These are phyloP conservation scores for Metarhizium robertsii DNA, from an alignment of 2,329 filamentous ascomycete species.

Conservation along the genomic window DNA sequence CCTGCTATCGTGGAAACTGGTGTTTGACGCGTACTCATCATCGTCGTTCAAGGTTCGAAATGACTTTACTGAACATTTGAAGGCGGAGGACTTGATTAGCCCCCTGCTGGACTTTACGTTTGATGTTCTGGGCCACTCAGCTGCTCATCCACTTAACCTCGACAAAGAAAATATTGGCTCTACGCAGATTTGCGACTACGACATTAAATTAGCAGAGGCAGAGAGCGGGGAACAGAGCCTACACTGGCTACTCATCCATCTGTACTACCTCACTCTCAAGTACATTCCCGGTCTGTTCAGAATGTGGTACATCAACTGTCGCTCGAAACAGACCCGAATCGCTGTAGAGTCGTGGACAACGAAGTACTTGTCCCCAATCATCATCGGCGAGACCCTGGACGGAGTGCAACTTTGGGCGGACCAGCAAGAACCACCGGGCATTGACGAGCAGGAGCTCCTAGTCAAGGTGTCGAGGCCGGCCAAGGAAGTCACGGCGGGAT, in stretches of 20 bases:
- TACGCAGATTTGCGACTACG: slow-evolving; percentile 46
- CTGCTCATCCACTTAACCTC: slow-evolving; percentile 64
- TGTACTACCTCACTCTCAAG: slow-evolving; percentile 76
- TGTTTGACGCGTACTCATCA: slow-evolving; percentile 76
- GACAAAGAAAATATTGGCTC: slow-evolving; percentile 54
- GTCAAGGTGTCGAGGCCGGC: slow-evolving; percentile 65
- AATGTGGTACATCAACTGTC: slow-evolving; percentile 74
- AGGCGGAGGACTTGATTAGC: slow-evolving; percentile 57
- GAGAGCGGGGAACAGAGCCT: slow-evolving; percentile 62
- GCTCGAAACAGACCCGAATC: slow-evolving; percentile 69
- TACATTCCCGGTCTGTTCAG: slow-evolving; percentile 73
- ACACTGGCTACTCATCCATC: slow-evolving; percentile 74
- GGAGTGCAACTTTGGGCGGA: slow-evolving; percentile 60
- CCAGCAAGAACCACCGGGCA: slow-evolving; percentile 36
- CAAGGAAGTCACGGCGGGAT: slow-evolving; percentile 72
- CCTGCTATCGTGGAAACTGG: slow-evolving; percentile 77
- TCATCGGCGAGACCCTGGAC: slow-evolving; percentile 56
- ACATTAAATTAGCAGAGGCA: slow-evolving; percentile 40
- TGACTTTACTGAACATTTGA: slow-evolving; percentile 72
- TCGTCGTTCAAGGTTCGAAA: slow-evolving; percentile 75
- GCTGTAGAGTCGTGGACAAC: slow-evolving; percentile 79
- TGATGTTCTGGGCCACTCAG: slow-evolving; percentile 72
- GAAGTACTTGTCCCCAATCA: slow-evolving; percentile 66
- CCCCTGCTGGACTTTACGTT: slow-evolving; percentile 72
- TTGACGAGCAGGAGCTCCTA: slow-evolving; percentile 45